Evolutionary conservation across 1,284 basidiomycete genomes (phyloP).

Genomic region (Ceratobasidium sp.): DNA sequence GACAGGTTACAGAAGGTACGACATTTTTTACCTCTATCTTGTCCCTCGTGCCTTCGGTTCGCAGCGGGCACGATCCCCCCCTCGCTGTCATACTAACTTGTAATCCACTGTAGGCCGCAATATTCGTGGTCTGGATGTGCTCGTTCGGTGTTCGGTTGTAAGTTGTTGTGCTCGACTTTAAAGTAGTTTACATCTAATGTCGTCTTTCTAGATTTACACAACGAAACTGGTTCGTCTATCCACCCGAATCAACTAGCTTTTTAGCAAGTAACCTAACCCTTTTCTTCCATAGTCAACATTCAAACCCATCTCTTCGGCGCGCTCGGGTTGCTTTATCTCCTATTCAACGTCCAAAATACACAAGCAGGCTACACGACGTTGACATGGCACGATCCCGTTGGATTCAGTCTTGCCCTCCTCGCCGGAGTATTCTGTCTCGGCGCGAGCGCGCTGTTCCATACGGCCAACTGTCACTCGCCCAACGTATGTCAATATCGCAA

Average conservation of each 20-base stretch:
- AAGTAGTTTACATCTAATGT: slow-evolving; percentile 25
- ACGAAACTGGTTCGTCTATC: slow-evolving; percentile 75
- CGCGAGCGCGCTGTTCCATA: slow-evolving; percentile 84
- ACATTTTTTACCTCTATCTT: neutral
- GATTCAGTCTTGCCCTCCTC: slow-evolving; percentile 76
- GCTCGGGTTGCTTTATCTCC: slow-evolving; percentile 70
- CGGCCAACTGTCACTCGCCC: slow-evolving; percentile 79
- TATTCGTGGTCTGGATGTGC: slow-evolving; percentile 75
- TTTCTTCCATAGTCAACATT: slow-evolving; percentile 78
- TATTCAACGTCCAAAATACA: slow-evolving; percentile 67
- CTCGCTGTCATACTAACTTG: slow-evolving; percentile 16
- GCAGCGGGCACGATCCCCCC: neutral
- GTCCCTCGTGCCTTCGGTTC: neutral
- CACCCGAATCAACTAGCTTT: slow-evolving; percentile 23
- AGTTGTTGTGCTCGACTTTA: slow-evolving; percentile 56
- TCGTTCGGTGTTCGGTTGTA: slow-evolving; percentile 79
- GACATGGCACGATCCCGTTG: slow-evolving; percentile 73
- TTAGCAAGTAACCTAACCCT: slow-evolving; percentile 19
- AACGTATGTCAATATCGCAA: slow-evolving; percentile 61
- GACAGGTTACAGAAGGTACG: slow-evolving; percentile 41
- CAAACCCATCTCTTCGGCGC: slow-evolving; percentile 88
- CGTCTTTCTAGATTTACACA: slow-evolving; percentile 75
- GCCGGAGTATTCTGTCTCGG: slow-evolving; percentile 81
- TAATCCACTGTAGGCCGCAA: slow-evolving; percentile 64
- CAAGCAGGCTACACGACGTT: slow-evolving; percentile 65